Base-by-base conservation (phyloP, 768 basidiomycete genomes). In the Suillus fuscotomentosus region DNA sequence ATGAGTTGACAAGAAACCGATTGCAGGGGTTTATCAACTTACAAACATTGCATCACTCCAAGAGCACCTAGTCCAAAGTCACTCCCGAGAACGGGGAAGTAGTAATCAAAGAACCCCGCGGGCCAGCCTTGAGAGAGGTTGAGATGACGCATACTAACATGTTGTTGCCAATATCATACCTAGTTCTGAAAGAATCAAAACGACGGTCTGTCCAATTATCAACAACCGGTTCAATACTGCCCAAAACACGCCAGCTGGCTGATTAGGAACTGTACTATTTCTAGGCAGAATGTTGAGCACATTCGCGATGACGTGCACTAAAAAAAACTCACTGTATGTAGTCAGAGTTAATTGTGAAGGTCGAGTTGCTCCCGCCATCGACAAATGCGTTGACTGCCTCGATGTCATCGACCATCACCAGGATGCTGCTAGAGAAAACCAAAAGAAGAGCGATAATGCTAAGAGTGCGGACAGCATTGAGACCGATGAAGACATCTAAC, bases 191-290 rank as follows among this genome's bases (percentile, higher is more conserved):
- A 76, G 75, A 66, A 94, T 78, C 61, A 97, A 86, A 60, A 92
- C 82, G 70, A 95, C 73, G 60, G 87, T 83, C 75, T 95, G 89
- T 77, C 91, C 88, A 63, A 93, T 82, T 76, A 95, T 91, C 72
- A 97, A 83, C n/a, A 97, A 78, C 51, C 90, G 87, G 70, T 92
- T 89, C 64, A 95, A 82, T 53, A 95, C 86, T 3, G 93, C 90
- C 92, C 94, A 97, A 77, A 97, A 97, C 27, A 88, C 86, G 34
- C 95, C 95, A 8, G 93, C 95, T 54, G 94, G 81, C 75, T 97
- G 95, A 77, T 95, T 94, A 3, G 95, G 95, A n/a, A 97, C 92
- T 0, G 94, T 93, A 76, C 89, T 91, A 61, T 89, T 85, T 70
- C 82, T 86, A 41, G 17, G 41, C 48, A 56, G 59, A 53, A 68